Evolutionary conservation across 1,284 basidiomycete species (phyloP).

Genomic region (Sporisorium sorghi): DNA sequence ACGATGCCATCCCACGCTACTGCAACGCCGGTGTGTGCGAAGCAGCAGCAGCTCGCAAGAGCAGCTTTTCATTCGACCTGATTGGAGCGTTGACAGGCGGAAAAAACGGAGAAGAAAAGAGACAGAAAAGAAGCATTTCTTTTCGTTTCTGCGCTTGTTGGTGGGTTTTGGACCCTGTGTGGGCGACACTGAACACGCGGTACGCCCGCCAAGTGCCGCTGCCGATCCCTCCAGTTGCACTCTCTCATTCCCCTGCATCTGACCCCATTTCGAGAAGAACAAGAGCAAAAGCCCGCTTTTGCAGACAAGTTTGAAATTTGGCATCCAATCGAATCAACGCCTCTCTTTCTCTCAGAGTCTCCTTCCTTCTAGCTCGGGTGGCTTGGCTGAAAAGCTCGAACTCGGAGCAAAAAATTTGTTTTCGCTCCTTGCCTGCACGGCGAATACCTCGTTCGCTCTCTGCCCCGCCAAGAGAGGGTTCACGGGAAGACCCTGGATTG

Average conservation of each 20-base stretch:
- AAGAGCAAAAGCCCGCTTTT: no score
- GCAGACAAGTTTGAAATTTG: neutral
- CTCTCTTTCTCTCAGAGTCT: neutral
- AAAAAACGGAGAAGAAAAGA: neutral
- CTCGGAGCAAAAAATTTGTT: neutral
- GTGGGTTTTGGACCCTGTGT: neutral
- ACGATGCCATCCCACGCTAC: no score
- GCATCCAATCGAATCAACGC: neutral
- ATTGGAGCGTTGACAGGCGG: constrained; percentile 5
- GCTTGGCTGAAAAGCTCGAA: no score
- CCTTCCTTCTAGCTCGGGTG: neutral
- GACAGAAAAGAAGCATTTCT: neutral
- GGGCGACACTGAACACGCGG: no score
- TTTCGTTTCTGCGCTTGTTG: neutral
- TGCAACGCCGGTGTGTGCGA: no score
- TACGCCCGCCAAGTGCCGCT: neutral
- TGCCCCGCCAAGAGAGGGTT: constrained; percentile 1
- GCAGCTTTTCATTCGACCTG: no score
- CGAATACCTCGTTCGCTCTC: neutral
- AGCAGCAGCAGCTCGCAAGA: no score
- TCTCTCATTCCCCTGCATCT: neutral
- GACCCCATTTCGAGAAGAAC: neutral
- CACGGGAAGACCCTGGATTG: constrained; percentile 8
- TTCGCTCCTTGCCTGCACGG: neutral
- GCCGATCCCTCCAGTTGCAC: neutral